Percentiles rank a stretch among this genome's conserved stretches.
phyloP scores from a whole-genome alignment of 306 rosid genomes.

The Cucurbita maxima region DNA sequence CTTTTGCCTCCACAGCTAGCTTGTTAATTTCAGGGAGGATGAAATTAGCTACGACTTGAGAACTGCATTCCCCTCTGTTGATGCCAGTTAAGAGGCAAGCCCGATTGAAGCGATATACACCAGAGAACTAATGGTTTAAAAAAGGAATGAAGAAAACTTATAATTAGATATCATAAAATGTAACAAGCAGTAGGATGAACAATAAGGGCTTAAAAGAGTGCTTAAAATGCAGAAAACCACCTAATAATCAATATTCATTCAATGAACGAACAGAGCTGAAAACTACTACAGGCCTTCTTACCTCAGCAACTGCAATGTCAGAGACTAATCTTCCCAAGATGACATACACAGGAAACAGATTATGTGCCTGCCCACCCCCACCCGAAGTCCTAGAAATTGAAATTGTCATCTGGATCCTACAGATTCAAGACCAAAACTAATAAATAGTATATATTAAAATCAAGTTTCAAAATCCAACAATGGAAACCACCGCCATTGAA shows the following conservation, averaged over 20 bases:
- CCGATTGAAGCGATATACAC: conserved; percentile 44
- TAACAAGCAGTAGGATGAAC: background rate
- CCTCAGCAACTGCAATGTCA: conserved; percentile 35
- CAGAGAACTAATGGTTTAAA: conserved; percentile 25
- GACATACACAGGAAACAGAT: conserved; percentile 48
- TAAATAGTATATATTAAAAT: background rate
- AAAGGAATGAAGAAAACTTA: background rate
- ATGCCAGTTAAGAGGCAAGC: conserved; percentile 30
- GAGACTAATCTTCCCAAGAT: conserved; percentile 49
- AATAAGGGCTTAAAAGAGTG: background rate
- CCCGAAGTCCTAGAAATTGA: conserved; percentile 23
- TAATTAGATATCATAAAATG: conserved; percentile 5
- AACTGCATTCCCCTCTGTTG: conserved; percentile 21
- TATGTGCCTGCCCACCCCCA: conserved; percentile 18
- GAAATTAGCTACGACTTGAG: conserved; percentile 40
- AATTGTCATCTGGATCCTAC: conserved; percentile 60
- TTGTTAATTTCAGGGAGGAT: conserved; percentile 49
- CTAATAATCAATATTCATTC: background rate
- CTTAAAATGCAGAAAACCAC: background rate
- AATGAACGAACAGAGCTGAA: conserved; percentile 2
- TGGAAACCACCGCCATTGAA: background rate
- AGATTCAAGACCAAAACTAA: conserved; percentile 11
- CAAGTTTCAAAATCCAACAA: background rate
- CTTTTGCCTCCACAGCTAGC: conserved; percentile 42
- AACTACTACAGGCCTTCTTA: conserved; percentile 15